phyloP scores from a whole-genome alignment of 495 filamentous ascomycete genomes.

The Neurospora pannonica region DNA sequence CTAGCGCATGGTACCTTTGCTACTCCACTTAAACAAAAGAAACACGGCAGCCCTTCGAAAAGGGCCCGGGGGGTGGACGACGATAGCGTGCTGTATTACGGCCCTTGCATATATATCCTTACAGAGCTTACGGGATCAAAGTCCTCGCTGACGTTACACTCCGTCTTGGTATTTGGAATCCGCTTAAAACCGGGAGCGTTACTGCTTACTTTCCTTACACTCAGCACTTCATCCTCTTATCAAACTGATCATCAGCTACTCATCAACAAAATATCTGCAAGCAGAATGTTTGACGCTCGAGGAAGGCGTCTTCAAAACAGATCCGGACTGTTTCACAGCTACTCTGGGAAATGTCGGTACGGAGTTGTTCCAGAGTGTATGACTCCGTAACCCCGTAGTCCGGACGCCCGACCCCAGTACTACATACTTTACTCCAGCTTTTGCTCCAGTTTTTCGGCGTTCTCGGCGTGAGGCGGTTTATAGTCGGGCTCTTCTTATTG shows the following conservation, averaged over 20 bases:
- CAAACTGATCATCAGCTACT: not conserved
- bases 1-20: not conserved
- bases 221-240: not conserved
- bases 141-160: not conserved
- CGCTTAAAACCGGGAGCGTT: not conserved
- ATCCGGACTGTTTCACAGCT: not conserved
- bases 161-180: not conserved
- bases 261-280: not conserved
- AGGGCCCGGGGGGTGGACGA: not conserved
- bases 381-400: not conserved
- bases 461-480: not conserved
- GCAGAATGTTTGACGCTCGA: not conserved
- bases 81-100: not conserved
- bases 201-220: not conserved
- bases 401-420: not conserved
- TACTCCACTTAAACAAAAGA: not conserved
- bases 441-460: not conserved
- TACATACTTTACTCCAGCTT: not conserved
- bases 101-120: not conserved
- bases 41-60: not conserved
- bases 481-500: not conserved
- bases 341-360: not conserved
- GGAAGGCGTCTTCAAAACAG: not conserved
- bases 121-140: not conserved
- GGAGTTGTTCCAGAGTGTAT: not conserved